Base-by-base conservation (phyloP, 192 early-diverging fungal species). In the Chytriomyces hyalinus region DNA sequence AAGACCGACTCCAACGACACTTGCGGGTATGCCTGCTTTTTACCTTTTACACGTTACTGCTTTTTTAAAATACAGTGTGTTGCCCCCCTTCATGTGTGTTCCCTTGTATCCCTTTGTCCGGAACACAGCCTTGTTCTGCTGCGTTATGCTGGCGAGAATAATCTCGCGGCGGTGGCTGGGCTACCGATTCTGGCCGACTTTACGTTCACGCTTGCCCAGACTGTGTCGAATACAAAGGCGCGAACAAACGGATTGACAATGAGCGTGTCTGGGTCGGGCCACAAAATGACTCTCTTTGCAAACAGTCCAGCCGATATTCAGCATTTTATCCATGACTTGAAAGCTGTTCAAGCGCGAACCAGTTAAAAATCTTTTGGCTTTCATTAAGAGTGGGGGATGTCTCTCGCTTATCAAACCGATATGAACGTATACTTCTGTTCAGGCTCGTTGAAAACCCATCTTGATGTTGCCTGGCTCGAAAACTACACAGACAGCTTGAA, bases 401-500 rank as follows among this genome's bases (percentile, higher is more conserved):
- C 26, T 67, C 13, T 11, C 10, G 65, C 6, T 36, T 8, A 67
- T 45, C 10, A 45, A 47, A 7, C 0, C 43, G 8, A 45, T 13
- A 47, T 11, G 36, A 47, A 6, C 5, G 43, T 46, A 11, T 67
- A 46, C 5, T 6, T 13, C 15, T 67, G 65, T 26, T 15, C 47
- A 6, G 44, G 10, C 6, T 44, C 11, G 10, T 50, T 20, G n/a
- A 7, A 44, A 11, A 11, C 10, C 24, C 67, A 49, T n/a, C 67
- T 70, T 50, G 67, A 70, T 26, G n/a, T 8, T 5, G 24, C 67
- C 20, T 36, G 63, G 63, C 63, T 65, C 24, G 63, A n/a, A 9
- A 36, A 36, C 20, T 26, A 36, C 63, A n/a, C 10, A 24, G 36
- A n/a, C n/a, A 10, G 63, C 10, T 24, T n/a, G 15, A 24, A 26